These are phyloP conservation scores for Hemileccinum impolitum DNA, from an alignment of 768 basidiomycete genomes.

Conservation along the genomic window DNA sequence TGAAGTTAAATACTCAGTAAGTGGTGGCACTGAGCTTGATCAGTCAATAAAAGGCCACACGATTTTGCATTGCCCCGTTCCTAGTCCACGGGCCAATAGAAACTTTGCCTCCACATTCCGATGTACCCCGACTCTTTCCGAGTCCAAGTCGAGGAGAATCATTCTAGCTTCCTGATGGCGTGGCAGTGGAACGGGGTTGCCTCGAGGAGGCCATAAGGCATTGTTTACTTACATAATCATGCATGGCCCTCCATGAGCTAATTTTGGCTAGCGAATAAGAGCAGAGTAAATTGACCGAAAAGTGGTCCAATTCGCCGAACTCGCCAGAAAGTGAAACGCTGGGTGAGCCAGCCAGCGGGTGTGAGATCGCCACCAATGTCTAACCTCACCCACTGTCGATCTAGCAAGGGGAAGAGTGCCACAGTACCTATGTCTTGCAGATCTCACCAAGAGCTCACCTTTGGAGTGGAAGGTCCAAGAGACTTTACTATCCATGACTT, in stretches of 20 bases:
- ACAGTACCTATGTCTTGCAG: no score
- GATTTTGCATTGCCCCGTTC: slow-evolving; percentile 15
- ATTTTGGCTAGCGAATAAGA: background rate
- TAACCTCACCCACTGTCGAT: background rate
- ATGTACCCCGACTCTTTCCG: slow-evolving; percentile 13
- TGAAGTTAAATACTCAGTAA: slow-evolving; percentile 16
- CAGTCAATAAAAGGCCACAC: slow-evolving; percentile 6
- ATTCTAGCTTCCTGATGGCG: slow-evolving; percentile 9
- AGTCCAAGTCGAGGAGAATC: slow-evolving; percentile 9
- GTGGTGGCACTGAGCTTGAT: slow-evolving; percentile 12
- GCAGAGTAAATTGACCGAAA: background rate
- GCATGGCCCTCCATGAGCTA: background rate
- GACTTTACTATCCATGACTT: no score
- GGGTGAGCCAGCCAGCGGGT: background rate
- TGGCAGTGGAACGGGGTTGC: slow-evolving; percentile 22
- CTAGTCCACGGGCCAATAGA: slow-evolving; percentile 14
- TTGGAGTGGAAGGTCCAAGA: background rate
- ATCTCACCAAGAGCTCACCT: background rate
- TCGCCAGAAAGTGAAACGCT: background rate
- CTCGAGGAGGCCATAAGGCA: slow-evolving; percentile 18
- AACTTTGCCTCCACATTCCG: slow-evolving; percentile 16
- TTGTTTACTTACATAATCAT: slow-evolving; percentile 8
- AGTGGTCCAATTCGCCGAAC: background rate
- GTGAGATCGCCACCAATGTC: background rate
- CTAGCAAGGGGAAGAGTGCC: background rate